Conservation (phyloP, 768 basidiomycete species). For the Mycena floridula region DNA sequence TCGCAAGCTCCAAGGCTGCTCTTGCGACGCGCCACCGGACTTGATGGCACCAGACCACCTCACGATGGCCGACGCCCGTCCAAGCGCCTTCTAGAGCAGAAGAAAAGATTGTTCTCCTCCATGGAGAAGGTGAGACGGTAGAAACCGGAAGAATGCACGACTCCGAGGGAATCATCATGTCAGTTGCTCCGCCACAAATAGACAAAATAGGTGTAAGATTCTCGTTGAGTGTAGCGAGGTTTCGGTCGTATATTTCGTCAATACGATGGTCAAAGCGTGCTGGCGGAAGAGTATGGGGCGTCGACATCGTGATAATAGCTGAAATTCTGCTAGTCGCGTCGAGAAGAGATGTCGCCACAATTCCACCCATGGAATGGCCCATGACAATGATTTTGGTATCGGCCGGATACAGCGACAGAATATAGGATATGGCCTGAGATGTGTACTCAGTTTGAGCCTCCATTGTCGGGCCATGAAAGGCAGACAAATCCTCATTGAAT, state of each 20-base stretch:
- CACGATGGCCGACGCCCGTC: constrained; percentile 93
- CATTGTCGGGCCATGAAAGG: constrained; percentile 88
- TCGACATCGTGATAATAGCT: constrained; percentile 91
- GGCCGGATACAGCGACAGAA: constrained; percentile 69
- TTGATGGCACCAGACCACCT: constrained; percentile 99
- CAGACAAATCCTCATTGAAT: constrained; percentile 95
- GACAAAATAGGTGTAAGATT: constrained; percentile 70
- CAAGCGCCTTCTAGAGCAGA: constrained; percentile 86
- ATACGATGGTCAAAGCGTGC: constrained; percentile 81
- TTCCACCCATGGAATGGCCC: constrained; percentile 97
- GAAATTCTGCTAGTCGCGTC: constrained; percentile 55
- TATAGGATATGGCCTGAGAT: constrained; percentile 62
- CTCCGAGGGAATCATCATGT: constrained; percentile 90
- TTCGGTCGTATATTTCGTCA: constrained; percentile 60
- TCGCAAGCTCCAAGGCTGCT: constrained; percentile 63
- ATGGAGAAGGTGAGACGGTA: constrained; percentile 18
- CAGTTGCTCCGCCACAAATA: constrained; percentile 87
- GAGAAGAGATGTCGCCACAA: constrained; percentile 79
- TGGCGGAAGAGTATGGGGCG: constrained; percentile 85
- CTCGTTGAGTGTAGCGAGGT: constrained; percentile 29
- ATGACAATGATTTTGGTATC: constrained; percentile 66
- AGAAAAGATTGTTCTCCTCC: constrained; percentile 70
- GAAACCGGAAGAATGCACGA: constrained; percentile 57
- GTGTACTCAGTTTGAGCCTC: constrained; percentile 77
- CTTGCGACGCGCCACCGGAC: constrained; percentile 86